Base-by-base conservation (phyloP, 148 eudicot species). In the Amaranthus hypochondriacus region DNA sequence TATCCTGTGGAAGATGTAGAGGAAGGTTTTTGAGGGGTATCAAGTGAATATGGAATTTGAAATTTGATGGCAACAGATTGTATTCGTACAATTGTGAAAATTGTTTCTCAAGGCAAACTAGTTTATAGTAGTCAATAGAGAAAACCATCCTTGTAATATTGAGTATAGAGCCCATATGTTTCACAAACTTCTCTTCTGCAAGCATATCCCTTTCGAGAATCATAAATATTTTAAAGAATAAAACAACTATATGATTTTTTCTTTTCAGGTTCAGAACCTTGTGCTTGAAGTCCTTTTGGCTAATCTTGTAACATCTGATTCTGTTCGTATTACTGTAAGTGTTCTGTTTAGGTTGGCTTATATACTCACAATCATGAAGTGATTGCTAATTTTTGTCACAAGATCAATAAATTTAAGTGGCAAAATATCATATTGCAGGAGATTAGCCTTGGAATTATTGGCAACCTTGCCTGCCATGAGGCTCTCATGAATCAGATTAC, bases 381-480 rank as follows among this genome's bases (percentile, higher is more conserved):
- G 39, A 44, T 70, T 61, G 59, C 67, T 78, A 66, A 6, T 75
- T 15, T 21, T 66, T 58, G 67, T 72, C 50, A 68, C 58, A 67
- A n/a, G 47, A 68, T 28, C 42, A 56, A 73, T 4, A 75, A 62
- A 28, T 39, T 72, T 50, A 79, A 69, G 55, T 47, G 61, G 78
- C 71, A 66, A 47, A 15, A 67, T 21, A 57, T 48, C 56, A 9
- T 72, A 52, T 77, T 72, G 74, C 82, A 95, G 99, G 99, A 95
- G 81, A 92, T 95, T 71, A 76, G 85, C 74, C 87, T 95, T 68
- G 99, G 99, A 77, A 95, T 95, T 47, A 68, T 92, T 18, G 99
- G 97, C 76, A 95, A 95, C 77, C 90, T 95, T 78, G 90, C 90
- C 69, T 95, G 99, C 86, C 96, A 95, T 83, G 92, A 89, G 63